Evolutionary conservation across 1,284 basidiomycete genomes (phyloP).

Genomic region (Apiotrichum veenhuisii): DNA sequence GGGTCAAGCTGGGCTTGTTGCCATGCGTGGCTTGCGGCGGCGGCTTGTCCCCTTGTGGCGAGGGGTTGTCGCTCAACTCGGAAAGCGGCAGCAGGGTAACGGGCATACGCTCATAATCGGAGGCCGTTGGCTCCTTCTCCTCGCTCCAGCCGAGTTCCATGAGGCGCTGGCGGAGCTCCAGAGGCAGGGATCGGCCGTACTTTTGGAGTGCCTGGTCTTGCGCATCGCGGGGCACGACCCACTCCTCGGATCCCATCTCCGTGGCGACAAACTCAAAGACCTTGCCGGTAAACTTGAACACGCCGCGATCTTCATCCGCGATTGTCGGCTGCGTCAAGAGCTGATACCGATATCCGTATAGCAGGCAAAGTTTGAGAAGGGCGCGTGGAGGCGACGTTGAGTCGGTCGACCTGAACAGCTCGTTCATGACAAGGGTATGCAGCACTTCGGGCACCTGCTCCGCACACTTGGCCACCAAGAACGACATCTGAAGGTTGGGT

Average conservation of each 20-base stretch:
- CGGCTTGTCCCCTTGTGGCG: background rate
- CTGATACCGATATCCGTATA: constrained; percentile 41
- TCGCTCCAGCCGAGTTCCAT: constrained; percentile 46
- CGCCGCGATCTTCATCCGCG: constrained; percentile 27
- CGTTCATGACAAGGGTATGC: constrained; percentile 21
- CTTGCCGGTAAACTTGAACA: constrained; percentile 33
- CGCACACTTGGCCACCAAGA: constrained; percentile 42
- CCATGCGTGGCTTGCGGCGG: background rate
- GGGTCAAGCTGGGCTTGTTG: background rate
- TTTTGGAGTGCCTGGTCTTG: constrained; percentile 39
- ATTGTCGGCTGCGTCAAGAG: constrained; percentile 32
- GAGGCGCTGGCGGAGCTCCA: constrained; percentile 40
- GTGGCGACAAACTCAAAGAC: constrained; percentile 39
- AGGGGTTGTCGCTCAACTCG: background rate
- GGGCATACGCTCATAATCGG: constrained; percentile 38
- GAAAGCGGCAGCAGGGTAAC: constrained; percentile 26
- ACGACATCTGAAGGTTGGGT: constrained; percentile 17
- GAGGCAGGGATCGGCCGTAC: constrained; percentile 35
- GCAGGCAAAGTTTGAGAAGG: constrained; percentile 26
- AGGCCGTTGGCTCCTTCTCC: constrained; percentile 21
- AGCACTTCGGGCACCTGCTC: constrained; percentile 26
- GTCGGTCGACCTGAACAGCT: constrained; percentile 19
- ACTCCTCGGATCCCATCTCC: constrained; percentile 37
- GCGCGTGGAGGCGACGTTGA: constrained; percentile 13
- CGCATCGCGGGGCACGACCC: constrained; percentile 37